These are phyloP conservation scores for Boechera stricta DNA, from an alignment of 345 rosid genomes.

Conservation along the genomic window DNA sequence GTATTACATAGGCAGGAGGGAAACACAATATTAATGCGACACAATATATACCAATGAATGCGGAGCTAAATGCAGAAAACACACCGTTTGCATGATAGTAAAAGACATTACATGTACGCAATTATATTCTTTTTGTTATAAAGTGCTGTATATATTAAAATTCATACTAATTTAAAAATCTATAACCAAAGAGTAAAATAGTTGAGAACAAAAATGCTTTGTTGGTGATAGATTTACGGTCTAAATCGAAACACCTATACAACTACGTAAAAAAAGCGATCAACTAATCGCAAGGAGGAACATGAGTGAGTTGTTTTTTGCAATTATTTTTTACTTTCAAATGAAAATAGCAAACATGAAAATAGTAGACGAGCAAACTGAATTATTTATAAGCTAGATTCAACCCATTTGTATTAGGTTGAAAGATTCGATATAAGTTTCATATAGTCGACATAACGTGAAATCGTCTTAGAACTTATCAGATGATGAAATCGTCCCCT, in stretches of 20 bases:
- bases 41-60: not conserved
- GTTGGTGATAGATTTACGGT: not conserved
- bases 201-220: not conserved
- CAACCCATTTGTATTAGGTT: too few species aligned
- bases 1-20: too few species aligned
- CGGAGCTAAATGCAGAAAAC: not conserved
- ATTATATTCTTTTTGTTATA: not conserved
- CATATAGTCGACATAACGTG: too few species aligned
- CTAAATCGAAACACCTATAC: not conserved
- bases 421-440: too few species aligned
- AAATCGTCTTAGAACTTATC: too few species aligned
- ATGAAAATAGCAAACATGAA: not conserved
- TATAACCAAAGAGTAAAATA: too few species aligned
- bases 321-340: not conserved
- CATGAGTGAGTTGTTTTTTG: not conserved
- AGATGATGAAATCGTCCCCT: too few species aligned
- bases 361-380: not conserved
- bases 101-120: not conserved
- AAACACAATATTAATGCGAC: too few species aligned
- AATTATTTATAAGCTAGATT: too few species aligned
- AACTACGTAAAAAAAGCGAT: not conserved
- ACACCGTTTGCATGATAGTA: constrained; percentile 11
- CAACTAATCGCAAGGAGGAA: not conserved
- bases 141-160: too few species aligned
- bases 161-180: too few species aligned